These are phyloP conservation scores for Pouteria campechiana DNA, from an alignment of 179 eudicot genomes.

Conservation along the genomic window DNA sequence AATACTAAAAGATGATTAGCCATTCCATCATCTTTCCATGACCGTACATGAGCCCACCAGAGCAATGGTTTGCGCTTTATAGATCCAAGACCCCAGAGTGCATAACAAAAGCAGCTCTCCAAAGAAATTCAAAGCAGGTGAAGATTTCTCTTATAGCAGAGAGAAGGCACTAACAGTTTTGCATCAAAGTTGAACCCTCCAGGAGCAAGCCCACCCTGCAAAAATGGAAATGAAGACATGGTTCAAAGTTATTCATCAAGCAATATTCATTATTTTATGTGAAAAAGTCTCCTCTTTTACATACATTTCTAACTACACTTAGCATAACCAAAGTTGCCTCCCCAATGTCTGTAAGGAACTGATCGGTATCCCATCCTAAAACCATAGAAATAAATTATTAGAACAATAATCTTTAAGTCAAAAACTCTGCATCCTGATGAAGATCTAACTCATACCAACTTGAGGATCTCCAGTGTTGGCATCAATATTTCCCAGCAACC, in stretches of 20 bases:
- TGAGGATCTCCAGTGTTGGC: constrained; percentile 99
- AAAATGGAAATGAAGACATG: background rate
- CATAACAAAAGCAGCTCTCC: no score
- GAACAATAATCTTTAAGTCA: no score
- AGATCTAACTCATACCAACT: constrained; percentile 43
- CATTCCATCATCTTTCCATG: no score
- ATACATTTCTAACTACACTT: constrained; percentile 82
- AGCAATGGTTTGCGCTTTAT: no score
- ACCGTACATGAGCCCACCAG: no score
- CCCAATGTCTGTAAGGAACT: constrained; percentile 81
- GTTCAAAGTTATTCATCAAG: background rate
- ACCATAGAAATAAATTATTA: no score
- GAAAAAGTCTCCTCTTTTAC: constrained; percentile 9
- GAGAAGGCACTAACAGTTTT: constrained; percentile 54
- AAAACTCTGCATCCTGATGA: no score
- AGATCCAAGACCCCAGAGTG: no score
- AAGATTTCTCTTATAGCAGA: background rate
- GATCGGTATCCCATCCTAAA: constrained; percentile 99
- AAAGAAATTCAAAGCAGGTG: no score
- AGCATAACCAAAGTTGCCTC: constrained; percentile 96
- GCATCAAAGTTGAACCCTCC: constrained; percentile 99
- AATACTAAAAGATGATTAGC: no score
- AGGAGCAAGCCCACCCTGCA: constrained; percentile 92
- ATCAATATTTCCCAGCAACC: constrained; percentile 90
- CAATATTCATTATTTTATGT: no score